Evolutionary conservation across 2,329 filamentous ascomycete genomes (phyloP).

Genomic region (Drechslerella coelobrocha): DNA sequence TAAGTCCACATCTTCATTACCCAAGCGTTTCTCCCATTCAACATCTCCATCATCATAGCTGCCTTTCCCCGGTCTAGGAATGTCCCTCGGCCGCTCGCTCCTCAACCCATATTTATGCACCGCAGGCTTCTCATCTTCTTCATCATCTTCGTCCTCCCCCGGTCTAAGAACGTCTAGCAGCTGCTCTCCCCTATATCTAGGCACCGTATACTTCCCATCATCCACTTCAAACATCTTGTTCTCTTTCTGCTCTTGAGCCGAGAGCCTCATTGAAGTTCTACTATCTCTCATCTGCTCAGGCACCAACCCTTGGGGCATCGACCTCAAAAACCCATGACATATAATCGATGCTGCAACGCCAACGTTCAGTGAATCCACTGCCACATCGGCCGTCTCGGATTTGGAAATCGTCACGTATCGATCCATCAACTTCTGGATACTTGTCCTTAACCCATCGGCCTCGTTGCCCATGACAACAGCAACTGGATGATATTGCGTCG

Average conservation of each 20-base stretch:
- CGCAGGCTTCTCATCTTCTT: constrained; percentile 1
- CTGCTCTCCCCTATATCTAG: constrained; percentile 39
- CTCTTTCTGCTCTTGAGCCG: neutral
- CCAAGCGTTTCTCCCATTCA: neutral
- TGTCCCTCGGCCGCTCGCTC: neutral
- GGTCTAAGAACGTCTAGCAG: no score
- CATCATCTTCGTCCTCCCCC: constrained; percentile 10
- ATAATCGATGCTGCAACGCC: constrained; percentile 84
- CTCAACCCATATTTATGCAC: no score
- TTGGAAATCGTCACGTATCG: constrained; percentile 69
- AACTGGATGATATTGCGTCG: constrained; percentile 69
- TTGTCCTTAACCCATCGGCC: constrained; percentile 72
- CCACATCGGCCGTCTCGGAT: constrained; percentile 63
- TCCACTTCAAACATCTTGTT: constrained; percentile 31
- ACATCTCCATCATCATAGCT: no score
- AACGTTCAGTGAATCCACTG: constrained; percentile 90
- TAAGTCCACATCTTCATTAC: neutral
- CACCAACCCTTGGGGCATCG: constrained; percentile 13
- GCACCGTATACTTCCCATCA: constrained; percentile 35
- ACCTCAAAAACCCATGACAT: constrained; percentile 70
- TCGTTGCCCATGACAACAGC: constrained; percentile 85
- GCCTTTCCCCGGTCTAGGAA: neutral
- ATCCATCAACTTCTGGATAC: constrained; percentile 72
- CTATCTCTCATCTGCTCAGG: constrained; percentile 14
- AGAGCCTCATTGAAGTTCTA: neutral